phyloP scores from a whole-genome alignment of 306 rosid species.

The Echinosophora koreensis region DNA sequence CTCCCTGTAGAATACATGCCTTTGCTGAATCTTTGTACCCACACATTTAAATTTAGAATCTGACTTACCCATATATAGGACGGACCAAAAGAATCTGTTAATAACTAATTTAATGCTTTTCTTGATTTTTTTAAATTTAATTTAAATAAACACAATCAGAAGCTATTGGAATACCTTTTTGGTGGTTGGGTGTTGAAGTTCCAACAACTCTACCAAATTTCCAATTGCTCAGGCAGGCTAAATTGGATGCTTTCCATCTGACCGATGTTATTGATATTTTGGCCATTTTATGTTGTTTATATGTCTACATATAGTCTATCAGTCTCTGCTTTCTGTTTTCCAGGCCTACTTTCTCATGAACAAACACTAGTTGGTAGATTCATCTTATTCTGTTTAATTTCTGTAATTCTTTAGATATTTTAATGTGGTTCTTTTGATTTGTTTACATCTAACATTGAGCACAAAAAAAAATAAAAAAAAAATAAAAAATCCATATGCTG shows the following conservation, averaged over 20 bases:
- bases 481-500: constrained; percentile 22
- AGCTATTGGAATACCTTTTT: constrained; percentile 13
- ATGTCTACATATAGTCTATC: constrained; percentile 30
- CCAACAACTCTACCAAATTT: background rate
- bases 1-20: background rate
- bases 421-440: constrained; percentile 29
- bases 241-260: constrained; percentile 9
- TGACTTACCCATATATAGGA: background rate
- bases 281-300: constrained; percentile 21
- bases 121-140: constrained; percentile 2
- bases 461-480: background rate
- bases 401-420: constrained; percentile 17
- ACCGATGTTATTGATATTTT: constrained; percentile 19
- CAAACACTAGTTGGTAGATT: constrained; percentile 11
- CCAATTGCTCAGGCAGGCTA: constrained; percentile 29
- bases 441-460: constrained; percentile 31
- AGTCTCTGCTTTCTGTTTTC: constrained; percentile 27
- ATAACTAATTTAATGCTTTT: constrained; percentile 20
- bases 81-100: background rate
- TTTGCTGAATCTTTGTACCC: constrained; percentile 12
- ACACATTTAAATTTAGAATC: background rate
- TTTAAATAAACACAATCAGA: background rate
- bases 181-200: constrained; percentile 29
- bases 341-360: background rate
- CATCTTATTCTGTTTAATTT: constrained; percentile 31